A percentile compares a stretch with the other conserved stretches of the same genome.
Evolutionary conservation across 2,329 filamentous ascomycete species (phyloP).

Genomic region (Calonectria leucothoes): DNA sequence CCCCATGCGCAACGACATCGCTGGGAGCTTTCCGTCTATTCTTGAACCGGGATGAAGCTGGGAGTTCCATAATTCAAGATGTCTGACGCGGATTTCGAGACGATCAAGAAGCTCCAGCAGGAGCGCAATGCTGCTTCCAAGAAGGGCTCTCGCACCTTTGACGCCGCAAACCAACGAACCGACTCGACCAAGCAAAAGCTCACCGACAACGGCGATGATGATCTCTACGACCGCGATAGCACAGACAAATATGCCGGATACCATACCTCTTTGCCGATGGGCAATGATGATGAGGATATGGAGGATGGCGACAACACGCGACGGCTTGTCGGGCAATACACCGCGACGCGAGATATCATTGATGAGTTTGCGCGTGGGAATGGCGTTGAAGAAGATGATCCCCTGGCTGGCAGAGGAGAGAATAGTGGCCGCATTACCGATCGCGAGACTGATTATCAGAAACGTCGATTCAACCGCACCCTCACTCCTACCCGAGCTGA

Average conservation of each 20-base stretch:
- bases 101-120: slow-evolving; percentile 87
- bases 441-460: slow-evolving; percentile 97
- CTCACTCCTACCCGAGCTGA: slow-evolving; percentile 89
- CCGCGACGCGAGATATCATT: slow-evolving; percentile 89
- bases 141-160: slow-evolving; percentile 85
- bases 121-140: slow-evolving; percentile 90
- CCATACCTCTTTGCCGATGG: slow-evolving; percentile 86
- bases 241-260: slow-evolving; percentile 89
- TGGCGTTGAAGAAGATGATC: slow-evolving; percentile 92
- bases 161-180: slow-evolving; percentile 82
- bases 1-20: slow-evolving; percentile 52
- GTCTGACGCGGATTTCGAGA: slow-evolving; percentile 87
- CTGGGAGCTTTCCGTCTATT: slow-evolving; percentile 48
- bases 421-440: slow-evolving; percentile 91
- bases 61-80: slow-evolving; percentile 58
- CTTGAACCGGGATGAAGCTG: slow-evolving; percentile 57
- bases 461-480: slow-evolving; percentile 88
- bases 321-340: slow-evolving; percentile 93
- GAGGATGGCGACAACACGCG: slow-evolving; percentile 78
- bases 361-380: slow-evolving; percentile 90
- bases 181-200: slow-evolving; percentile 93
- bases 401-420: slow-evolving; percentile 83
- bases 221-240: slow-evolving; percentile 84
- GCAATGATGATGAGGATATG: slow-evolving; percentile 83
- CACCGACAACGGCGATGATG: slow-evolving; percentile 88